Base-by-base conservation (phyloP, 2,329 filamentous ascomycete species). In the Fusarium palustre region DNA sequence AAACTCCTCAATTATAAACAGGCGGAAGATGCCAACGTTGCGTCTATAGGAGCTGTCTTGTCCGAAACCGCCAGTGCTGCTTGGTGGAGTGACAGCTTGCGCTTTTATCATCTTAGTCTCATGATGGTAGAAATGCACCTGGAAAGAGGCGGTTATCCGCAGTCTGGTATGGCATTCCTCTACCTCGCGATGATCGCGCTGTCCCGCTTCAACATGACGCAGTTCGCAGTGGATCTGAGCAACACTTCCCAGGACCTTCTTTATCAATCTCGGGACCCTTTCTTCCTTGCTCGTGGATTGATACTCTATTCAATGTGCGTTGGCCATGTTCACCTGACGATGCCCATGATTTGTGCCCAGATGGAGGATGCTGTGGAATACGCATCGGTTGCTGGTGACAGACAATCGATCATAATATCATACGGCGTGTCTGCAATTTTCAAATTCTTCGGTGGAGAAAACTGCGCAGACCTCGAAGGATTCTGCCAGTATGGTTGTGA, bases 401-500 rank as follows among this genome's bases (percentile, higher is more conserved):
- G 91, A 31, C 88, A 91, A 55, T 86, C 91, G 2, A 89, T 90
- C 9, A 89, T 94, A 33, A 81, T 94, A 12, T 91, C 90, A 70
- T 88, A 91, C 53, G 92, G 91, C 0, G 81, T 93, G 22, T 84
- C 86, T 33, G 88, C 90, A 4, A 85, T 88, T 67, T 86, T 91
- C 72, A 89, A 87, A 69, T 86, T 94, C 58, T 93, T 90, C 77
- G 86, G 87, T 15, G 90, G 89, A 69, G 88, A 92, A 67, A 90
- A 92, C 61, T 82, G 89, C 48, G 82, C 83, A 16, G 92, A 94
- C 58, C 80, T 93, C 0, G 91, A 94, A 75, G 85, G 85, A 0
- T 92, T 89, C 75, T 91, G 90, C 71, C 86, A 88, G 48, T 92
- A 90, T 64, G 86, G 89, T n/a, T 91, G 90, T 64, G 87, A 93